Evolutionary conservation across 2,329 filamentous ascomycete species (phyloP).

Genomic region (Clonostachys byssicola): DNA sequence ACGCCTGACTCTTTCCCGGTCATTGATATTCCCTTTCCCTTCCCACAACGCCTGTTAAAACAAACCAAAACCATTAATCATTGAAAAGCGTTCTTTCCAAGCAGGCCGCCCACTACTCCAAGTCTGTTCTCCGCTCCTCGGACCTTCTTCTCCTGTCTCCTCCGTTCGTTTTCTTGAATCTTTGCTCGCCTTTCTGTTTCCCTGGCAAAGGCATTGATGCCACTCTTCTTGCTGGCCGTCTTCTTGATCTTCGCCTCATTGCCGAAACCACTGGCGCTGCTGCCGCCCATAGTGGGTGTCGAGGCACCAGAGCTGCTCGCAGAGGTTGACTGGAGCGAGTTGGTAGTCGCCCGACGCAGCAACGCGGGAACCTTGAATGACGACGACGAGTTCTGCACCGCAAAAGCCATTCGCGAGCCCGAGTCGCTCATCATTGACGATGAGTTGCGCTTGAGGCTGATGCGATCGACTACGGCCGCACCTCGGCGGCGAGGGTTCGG

Average conservation of each 20-base stretch:
- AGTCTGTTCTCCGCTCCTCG: slow-evolving; percentile 53
- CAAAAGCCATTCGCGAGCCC: slow-evolving; percentile 51
- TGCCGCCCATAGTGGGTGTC: slow-evolving; percentile 14
- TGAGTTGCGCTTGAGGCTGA: slow-evolving; percentile 59
- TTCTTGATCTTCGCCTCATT: slow-evolving; percentile 55
- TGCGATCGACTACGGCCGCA: slow-evolving; percentile 64
- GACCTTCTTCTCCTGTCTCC: slow-evolving; percentile 53
- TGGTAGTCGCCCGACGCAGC: slow-evolving; percentile 70
- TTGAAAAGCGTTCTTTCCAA: slow-evolving; percentile 45
- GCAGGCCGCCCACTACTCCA: slow-evolving; percentile 52
- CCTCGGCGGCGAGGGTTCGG: slow-evolving; percentile 27
- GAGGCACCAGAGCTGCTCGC: slow-evolving; percentile 16
- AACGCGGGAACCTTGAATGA: slow-evolving; percentile 67
- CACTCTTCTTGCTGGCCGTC: slow-evolving; percentile 55
- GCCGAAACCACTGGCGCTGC: slow-evolving; percentile 29
- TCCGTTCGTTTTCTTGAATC: slow-evolving; percentile 51
- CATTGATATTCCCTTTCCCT: too few relatives aligned
- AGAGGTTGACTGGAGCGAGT: slow-evolving; percentile 42
- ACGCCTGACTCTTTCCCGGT: too few relatives aligned
- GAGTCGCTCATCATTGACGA: slow-evolving; percentile 16
- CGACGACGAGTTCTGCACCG: slow-evolving; percentile 29
- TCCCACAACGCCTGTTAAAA: not conserved
- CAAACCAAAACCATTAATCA: slow-evolving; percentile 8
- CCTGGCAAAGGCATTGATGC: slow-evolving; percentile 52
- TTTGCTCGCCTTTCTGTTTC: slow-evolving; percentile 53